A percentile compares a stretch with the other conserved stretches of the same genome.
phyloP scores from a whole-genome alignment of 2,329 filamentous ascomycete species.

The Diaporthe aspalathi region DNA sequence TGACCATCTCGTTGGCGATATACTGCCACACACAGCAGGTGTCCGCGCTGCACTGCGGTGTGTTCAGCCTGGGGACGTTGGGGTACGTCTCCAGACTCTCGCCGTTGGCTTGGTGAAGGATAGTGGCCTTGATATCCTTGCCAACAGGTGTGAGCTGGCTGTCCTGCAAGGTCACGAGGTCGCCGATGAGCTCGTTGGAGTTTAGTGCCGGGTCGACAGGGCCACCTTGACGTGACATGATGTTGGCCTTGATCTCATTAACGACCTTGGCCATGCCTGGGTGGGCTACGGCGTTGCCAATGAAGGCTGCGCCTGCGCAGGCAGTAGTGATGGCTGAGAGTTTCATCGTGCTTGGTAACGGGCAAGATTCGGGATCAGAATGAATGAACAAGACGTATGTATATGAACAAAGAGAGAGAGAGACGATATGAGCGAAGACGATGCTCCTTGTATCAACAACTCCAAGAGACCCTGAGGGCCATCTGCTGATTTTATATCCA shows the following conservation, averaged over 20 bases:
- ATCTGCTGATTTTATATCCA: neutral
- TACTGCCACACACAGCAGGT: conserved; percentile 60
- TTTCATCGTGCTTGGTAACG: conserved; percentile 2
- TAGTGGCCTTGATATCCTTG: conserved; percentile 28
- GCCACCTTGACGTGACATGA: conserved; percentile 10
- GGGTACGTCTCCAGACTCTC: conserved; percentile 20
- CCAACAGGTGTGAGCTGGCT: conserved; percentile 23
- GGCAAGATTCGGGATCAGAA: neutral
- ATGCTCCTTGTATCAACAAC: neutral
- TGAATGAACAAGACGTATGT: neutral
- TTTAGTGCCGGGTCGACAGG: conserved; percentile 12
- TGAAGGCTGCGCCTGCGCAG: conserved; percentile 23
- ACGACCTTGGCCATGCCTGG: conserved; percentile 24
- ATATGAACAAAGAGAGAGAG: neutral
- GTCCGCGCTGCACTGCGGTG: conserved; percentile 48
- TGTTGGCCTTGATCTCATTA: conserved; percentile 15
- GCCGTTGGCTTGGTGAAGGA: conserved; percentile 11
- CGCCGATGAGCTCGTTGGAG: conserved; percentile 29
- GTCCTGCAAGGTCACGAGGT: conserved; percentile 16
- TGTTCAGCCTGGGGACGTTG: conserved; percentile 9
- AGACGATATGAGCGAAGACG: neutral
- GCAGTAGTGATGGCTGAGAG: conserved; percentile 19
- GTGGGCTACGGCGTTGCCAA: conserved; percentile 38
- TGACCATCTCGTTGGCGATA: conserved; percentile 53
- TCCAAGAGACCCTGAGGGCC: neutral